Percentiles rank a stretch among this genome's conserved stretches.
phyloP scores from a whole-genome alignment of 306 rosid genomes.

The Casuarina cunninghamiana region DNA sequence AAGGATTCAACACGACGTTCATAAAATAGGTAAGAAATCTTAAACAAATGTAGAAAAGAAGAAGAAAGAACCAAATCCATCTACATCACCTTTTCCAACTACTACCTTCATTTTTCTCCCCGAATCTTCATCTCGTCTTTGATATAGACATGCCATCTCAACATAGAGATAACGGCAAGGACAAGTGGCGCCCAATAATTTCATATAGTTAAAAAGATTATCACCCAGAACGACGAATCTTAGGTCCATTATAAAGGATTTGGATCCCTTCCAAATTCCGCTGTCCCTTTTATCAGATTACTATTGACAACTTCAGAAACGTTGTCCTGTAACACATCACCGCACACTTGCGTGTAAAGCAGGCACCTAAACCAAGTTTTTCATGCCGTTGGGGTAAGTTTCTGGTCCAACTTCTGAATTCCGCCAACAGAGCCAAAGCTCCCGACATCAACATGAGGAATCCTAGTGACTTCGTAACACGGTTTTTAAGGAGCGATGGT shows the following conservation, averaged over 20 bases:
- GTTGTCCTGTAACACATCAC: conserved; percentile 2
- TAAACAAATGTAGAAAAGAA: too few species aligned
- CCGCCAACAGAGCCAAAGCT: too few species aligned
- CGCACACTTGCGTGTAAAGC: neutral
- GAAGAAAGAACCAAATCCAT: neutral
- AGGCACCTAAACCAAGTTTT: neutral
- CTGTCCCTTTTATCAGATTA: neutral
- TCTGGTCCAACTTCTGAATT: too few species aligned
- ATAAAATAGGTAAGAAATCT: too few species aligned
- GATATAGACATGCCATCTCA: neutral
- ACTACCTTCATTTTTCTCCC: too few species aligned
- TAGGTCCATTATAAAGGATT: neutral
- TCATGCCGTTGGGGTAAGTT: neutral
- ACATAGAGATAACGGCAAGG: neutral
- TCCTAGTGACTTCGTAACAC: too few species aligned
- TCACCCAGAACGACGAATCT: neutral
- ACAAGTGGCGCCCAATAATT: neutral
- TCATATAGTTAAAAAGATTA: neutral
- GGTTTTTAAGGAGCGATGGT: neutral
- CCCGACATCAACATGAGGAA: too few species aligned
- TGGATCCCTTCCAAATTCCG: conserved; percentile 1
- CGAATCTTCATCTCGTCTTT: conserved; percentile 1
- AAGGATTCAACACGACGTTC: too few species aligned
- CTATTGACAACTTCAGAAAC: neutral
- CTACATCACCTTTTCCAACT: conserved; percentile 10